These are phyloP conservation scores for Neostapfia colusana DNA, from an alignment of 176 grass and related monocot genomes.

Conservation along the genomic window DNA sequence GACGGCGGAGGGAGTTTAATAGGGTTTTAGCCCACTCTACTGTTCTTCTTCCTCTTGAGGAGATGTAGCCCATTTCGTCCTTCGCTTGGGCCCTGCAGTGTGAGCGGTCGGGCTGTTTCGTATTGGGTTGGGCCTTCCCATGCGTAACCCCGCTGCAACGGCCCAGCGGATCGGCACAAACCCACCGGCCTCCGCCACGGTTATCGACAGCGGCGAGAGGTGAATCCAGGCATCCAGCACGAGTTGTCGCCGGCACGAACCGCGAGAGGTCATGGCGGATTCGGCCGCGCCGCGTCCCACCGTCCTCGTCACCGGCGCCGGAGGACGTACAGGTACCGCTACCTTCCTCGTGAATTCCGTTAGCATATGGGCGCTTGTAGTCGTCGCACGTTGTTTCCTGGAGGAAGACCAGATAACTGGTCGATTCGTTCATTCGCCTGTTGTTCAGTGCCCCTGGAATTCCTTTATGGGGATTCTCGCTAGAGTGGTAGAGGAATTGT, in stretches of 20 bases:
- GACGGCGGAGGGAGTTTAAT: slow-evolving; percentile 2
- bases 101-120: not conserved
- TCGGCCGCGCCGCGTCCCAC: slow-evolving; percentile 49
- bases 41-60: too few species aligned
- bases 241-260: not conserved
- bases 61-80: not conserved
- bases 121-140: not conserved
- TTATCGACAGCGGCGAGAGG: not conserved
- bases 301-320: slow-evolving; percentile 73
- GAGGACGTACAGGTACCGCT: slow-evolving; percentile 59
- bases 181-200: slow-evolving; percentile 6
- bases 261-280: slow-evolving; percentile 44
- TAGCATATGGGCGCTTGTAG: not conserved
- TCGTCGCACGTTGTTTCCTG: not conserved
- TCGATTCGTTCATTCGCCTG: not conserved
- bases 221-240: not conserved
- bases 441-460: not conserved
- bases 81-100: not conserved
- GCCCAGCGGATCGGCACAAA: slow-evolving; percentile 2
- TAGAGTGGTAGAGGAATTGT: not conserved
- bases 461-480: not conserved
- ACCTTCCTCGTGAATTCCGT: not conserved
- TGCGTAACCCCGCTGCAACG: not conserved
- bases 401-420: not conserved
- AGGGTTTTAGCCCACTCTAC: slow-evolving; percentile 38